Base-by-base conservation (phyloP, 345 rosid genomes). In the Eucalyptus marginata region DNA sequence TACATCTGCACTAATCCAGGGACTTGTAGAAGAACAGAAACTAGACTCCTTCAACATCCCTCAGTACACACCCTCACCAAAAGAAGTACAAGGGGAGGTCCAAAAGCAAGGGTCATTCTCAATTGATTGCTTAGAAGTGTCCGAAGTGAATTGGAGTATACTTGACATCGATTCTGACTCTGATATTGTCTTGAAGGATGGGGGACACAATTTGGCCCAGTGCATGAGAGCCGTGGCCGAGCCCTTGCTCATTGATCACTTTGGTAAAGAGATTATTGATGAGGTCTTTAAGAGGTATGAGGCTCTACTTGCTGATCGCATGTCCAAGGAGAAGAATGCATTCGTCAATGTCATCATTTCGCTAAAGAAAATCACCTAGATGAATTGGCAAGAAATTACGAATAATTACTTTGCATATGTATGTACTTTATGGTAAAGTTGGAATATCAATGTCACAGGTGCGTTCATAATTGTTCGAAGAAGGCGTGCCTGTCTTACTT, bases 11-110 rank as follows among this genome's bases (percentile, higher is more conserved):
- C 64, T 10, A 2, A 86, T 86, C 68, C 91, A 95, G 96, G 96
- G 95, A 83, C 6, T 90, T 5, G 88, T 95, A 86, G 91, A 94
- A 40, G 91, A 93, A 89, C 91, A 90, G 59, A 90, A 90, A 52
- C n/a, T 94, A 87, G 86, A 92, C 49, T 86, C 93, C 33, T 95
- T 95, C 90, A 94, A 93, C 90, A 90, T 95, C 50, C 95, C 95
- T 13, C 88, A 90, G 2, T 95, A 94, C 87, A 92, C 91, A 49
- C 93, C 95, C 85, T 94, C 95, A 12, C 91, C 93, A 14, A 44
- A 14, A 6, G 97, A 95, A 88, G 93, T 95, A 62, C 89, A 88
- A 89, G 44, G 88, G 1, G 91, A 89, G 86, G 92, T 93, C 58
- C 7, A 46, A 47, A 90, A 90, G 50, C 93, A 94, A 91, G 94